Conservation (phyloP, 129 eudicot genomes). For the Flaveria sonorensis region DNA sequence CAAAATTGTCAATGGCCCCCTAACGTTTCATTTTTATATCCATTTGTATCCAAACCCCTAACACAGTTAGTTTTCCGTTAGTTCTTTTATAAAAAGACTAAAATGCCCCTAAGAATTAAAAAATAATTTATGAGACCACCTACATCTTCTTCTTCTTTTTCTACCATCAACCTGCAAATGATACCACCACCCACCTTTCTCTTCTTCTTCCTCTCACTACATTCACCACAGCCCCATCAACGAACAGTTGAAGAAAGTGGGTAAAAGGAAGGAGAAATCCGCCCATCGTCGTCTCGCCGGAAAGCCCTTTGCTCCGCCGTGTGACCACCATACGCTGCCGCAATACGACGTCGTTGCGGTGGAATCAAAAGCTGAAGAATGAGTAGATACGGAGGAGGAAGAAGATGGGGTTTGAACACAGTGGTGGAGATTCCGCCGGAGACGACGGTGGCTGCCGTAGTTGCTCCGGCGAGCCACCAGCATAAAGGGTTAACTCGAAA, state of each 20-base stretch:
- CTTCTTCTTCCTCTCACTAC: too few species aligned
- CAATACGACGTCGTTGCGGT: slow-evolving; percentile 15
- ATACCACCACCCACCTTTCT: too few species aligned
- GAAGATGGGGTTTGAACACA: slow-evolving; percentile 1
- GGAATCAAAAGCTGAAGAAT: slow-evolving; percentile 13
- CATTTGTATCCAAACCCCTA: too few species aligned
- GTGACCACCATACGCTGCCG: background rate
- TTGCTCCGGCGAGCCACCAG: slow-evolving; percentile 23
- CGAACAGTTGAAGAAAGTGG: slow-evolving; percentile 36
- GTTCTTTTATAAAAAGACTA: too few species aligned
- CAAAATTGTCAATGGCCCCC: too few species aligned
- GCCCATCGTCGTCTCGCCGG: slow-evolving; percentile 37
- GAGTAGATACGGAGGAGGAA: background rate
- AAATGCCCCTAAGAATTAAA: too few species aligned
- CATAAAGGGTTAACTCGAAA: slow-evolving; percentile 65
- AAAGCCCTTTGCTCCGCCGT: slow-evolving; percentile 19
- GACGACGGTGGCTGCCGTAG: slow-evolving; percentile 18
- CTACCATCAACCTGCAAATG: too few species aligned
- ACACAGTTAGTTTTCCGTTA: too few species aligned
- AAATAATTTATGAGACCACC: too few species aligned
- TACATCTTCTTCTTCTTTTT: too few species aligned
- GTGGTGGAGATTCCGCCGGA: slow-evolving; percentile 8
- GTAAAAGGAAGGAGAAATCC: slow-evolving; percentile 40
- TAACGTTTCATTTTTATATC: too few species aligned
- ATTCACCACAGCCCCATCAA: too few species aligned